Conservation (phyloP, 495 filamentous ascomycete species). For the Glutinoglossum americanum region DNA sequence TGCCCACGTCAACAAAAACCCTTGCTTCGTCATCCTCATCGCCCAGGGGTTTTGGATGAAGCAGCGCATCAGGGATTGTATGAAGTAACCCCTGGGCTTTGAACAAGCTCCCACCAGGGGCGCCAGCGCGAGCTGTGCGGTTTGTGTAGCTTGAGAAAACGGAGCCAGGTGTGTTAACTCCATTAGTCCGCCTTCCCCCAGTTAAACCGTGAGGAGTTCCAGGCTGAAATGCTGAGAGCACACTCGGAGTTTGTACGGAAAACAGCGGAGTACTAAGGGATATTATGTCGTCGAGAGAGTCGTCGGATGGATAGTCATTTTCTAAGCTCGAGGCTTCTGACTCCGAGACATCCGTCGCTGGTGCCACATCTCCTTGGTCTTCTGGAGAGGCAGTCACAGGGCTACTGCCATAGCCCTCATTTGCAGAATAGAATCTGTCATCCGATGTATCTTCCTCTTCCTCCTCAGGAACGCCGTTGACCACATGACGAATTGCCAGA, state of each 20-base stretch:
- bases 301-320: constrained; percentile 37
- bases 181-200: constrained; percentile 30
- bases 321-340: constrained; percentile 30
- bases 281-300: constrained; percentile 23
- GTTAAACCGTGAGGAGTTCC: constrained; percentile 40
- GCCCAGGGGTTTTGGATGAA: constrained; percentile 61
- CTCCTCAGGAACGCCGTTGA: constrained; percentile 42
- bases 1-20: constrained; percentile 69
- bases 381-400: constrained; percentile 27
- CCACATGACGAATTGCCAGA: constrained; percentile 17
- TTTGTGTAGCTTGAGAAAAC: constrained; percentile 70
- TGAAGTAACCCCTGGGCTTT: constrained; percentile 55
- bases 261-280: constrained; percentile 62
- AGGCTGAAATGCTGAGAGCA: constrained; percentile 47
- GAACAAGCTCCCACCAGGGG: constrained; percentile 41
- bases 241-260: constrained; percentile 38
- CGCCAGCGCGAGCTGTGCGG: constrained; percentile 45
- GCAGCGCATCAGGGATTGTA: constrained; percentile 49
- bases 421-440: constrained; percentile 74
- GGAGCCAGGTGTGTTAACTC: constrained; percentile 55
- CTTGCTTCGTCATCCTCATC: constrained; percentile 80
- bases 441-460: constrained; percentile 62
- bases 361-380: constrained; percentile 18
- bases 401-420: constrained; percentile 45
- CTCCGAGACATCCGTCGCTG: constrained; percentile 15